A percentile compares a stretch with the other conserved stretches of the same genome.
Conservation (phyloP, 768 basidiomycete genomes). For the Daedaleopsis nitida region DNA sequence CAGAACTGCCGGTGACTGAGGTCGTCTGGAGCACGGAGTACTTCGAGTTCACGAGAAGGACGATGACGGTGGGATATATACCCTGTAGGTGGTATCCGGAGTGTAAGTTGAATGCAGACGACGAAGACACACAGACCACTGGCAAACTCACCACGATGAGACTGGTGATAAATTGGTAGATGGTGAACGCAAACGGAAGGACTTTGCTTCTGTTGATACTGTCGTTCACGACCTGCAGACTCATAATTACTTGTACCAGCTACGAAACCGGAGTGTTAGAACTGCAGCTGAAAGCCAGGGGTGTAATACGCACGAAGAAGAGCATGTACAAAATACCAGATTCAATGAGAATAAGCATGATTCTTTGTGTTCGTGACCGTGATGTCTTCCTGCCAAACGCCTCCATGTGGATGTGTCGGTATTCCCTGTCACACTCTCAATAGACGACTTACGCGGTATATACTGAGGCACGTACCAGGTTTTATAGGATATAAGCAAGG, state of each 20-base stretch:
- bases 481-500: conserved; percentile 22
- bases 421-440: not conserved
- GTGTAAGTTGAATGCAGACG: not conserved
- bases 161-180: conserved; percentile 20
- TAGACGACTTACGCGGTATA: not conserved
- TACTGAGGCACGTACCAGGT: conserved; percentile 15
- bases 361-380: conserved; percentile 17
- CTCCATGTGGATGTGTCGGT: not conserved
- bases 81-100: conserved; percentile 14
- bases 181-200: conserved; percentile 18
- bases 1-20: too few relatives aligned
- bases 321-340: conserved; percentile 27
- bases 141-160: conserved; percentile 23
- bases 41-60: conserved; percentile 24
- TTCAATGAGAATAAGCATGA: conserved; percentile 26
- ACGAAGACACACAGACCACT: not conserved
- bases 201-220: conserved; percentile 4
- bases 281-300: not conserved
- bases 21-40: not conserved
- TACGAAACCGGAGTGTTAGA: not conserved
- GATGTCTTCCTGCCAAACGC: conserved; percentile 2
- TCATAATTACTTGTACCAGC: conserved; percentile 6
- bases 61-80: conserved; percentile 24
- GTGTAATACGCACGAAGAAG: conserved; percentile 23
- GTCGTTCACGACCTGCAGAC: conserved; percentile 8